Evolutionary conservation across 305 asterid species (phyloP), one percentile per base, ranked within the genome.

Genomic region (Fraxinus sp.): DNA sequence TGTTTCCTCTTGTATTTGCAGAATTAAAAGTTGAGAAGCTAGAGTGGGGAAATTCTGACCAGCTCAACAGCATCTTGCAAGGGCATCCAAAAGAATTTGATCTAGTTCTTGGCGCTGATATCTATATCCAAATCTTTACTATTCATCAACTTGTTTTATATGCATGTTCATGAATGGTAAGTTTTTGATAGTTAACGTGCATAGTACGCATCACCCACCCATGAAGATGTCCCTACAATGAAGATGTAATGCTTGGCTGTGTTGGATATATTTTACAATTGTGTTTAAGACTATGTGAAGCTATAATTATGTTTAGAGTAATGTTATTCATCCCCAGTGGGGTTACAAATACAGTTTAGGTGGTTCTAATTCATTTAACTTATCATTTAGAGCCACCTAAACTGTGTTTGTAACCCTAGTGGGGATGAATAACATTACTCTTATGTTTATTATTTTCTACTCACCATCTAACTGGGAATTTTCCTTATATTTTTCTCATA

Each of bases 101-200:
- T 88, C 90, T 95, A 82, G 88, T 96, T 68, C 96, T 96, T 79
- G 98, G 99, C 81, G 98, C 98, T 79, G 99, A 96, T 92, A 96
- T 96, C 77, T 96, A 95, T 95, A 95, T 94, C 99, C 99, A 82
- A 39, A 82, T 79, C 36, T 81, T 13, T 81, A 52, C 78, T 37
- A 28, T 79, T 84, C 57, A 64, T 79, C 49, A 70, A 35, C 80
- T 24, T 30, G 75, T 28, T 75, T 68, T 78, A 11, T 79, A 37
- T 75, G 37, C 43, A 71, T 78, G 26, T 39, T 32, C 4, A 1
- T 66, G 30, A 43, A 32, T 82, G 32, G 41, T 59, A 8, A 59
- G 70, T 59, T 59, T 57, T 59, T 59, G 68, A 18, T 57, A 57
- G 62, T 18, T 57, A 57, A 7, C 13, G 7, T 59, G 13, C 4